phyloP scores from a whole-genome alignment of 257 asterid genomes.

The Linaria vulgaris region DNA sequence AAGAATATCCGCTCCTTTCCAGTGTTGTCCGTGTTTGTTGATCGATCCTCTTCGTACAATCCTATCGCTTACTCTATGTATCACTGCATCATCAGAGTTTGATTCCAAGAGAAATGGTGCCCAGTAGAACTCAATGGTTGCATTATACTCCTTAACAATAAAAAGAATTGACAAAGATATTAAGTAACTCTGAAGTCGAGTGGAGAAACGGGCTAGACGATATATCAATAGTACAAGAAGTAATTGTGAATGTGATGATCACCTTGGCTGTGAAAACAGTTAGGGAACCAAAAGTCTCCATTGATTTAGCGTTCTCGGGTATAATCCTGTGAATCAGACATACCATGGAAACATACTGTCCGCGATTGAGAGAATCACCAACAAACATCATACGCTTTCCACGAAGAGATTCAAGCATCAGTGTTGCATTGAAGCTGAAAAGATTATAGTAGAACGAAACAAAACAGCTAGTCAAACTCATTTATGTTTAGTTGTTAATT shows the following conservation, averaged over 20 bases:
- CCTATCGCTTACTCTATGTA: slow-evolving; percentile 43
- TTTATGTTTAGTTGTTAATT: too few relatives aligned
- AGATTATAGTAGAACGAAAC: neutral
- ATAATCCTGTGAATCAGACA: slow-evolving; percentile 23
- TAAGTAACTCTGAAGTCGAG: neutral
- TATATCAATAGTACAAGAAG: neutral
- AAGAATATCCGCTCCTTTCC: slow-evolving; percentile 60
- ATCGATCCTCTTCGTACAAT: slow-evolving; percentile 55
- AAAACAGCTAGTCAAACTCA: too few relatives aligned
- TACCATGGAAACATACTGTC: slow-evolving; percentile 31
- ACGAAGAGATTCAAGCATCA: slow-evolving; percentile 64
- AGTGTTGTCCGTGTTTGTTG: slow-evolving; percentile 52
- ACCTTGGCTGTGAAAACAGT: slow-evolving; percentile 30
- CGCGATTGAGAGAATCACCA: slow-evolving; percentile 28
- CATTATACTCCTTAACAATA: slow-evolving; percentile 67
- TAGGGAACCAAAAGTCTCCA: slow-evolving; percentile 39
- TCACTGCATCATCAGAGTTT: slow-evolving; percentile 54
- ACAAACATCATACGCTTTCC: slow-evolving; percentile 32
- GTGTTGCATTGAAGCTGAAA: slow-evolving; percentile 68
- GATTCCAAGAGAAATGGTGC: slow-evolving; percentile 84
- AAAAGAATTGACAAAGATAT: too few relatives aligned
- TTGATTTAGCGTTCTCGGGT: slow-evolving; percentile 28
- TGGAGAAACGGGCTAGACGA: neutral
- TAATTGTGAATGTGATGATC: neutral
- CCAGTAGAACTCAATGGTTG: slow-evolving; percentile 83